Evolutionary conservation across 1,139 yeast species (phyloP).

Genomic region (Blastobotrys indianensis): DNA sequence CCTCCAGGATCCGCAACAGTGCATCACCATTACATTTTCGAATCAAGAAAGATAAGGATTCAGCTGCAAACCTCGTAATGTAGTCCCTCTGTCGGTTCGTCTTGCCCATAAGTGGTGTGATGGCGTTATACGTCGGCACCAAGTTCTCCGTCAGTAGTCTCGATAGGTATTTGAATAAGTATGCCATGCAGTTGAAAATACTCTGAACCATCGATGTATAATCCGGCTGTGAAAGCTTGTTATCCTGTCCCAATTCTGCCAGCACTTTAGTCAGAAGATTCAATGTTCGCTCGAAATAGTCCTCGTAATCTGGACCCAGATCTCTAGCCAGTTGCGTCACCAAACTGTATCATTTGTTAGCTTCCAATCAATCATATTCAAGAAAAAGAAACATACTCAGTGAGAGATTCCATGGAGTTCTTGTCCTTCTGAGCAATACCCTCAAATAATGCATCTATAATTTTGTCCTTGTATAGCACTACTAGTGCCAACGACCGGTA

Average conservation of each 20-base stretch:
- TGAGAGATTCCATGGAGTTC: conserved; percentile 69
- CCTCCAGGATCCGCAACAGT: conserved; percentile 44
- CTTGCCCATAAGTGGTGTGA: conserved; percentile 57
- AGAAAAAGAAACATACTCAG: conserved; percentile 44
- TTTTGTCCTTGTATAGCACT: conserved; percentile 59
- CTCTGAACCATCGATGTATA: conserved; percentile 49
- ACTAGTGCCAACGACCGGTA: conserved; percentile 76
- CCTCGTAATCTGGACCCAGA: conserved; percentile 84
- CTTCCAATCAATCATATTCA: not conserved
- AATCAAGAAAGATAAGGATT: conserved; percentile 77
- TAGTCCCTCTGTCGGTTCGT: conserved; percentile 48
- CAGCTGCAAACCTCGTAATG: conserved; percentile 80
- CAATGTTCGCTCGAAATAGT: conserved; percentile 54
- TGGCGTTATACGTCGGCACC: conserved; percentile 56
- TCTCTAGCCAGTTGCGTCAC: conserved; percentile 86
- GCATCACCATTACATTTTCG: conserved; percentile 57
- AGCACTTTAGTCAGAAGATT: conserved; percentile 43
- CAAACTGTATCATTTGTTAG: conserved; percentile 31
- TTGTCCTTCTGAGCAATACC: conserved; percentile 56
- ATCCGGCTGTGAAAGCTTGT: conserved; percentile 4
- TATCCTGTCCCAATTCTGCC: conserved; percentile 18
- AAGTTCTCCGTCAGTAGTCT: conserved; percentile 57
- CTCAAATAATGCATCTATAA: conserved; percentile 49
- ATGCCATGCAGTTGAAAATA: conserved; percentile 81
- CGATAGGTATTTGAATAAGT: conserved; percentile 80